These are phyloP conservation scores for Fusarium graminum DNA, from an alignment of 2,329 filamentous ascomycete species.

Conservation along the genomic window DNA sequence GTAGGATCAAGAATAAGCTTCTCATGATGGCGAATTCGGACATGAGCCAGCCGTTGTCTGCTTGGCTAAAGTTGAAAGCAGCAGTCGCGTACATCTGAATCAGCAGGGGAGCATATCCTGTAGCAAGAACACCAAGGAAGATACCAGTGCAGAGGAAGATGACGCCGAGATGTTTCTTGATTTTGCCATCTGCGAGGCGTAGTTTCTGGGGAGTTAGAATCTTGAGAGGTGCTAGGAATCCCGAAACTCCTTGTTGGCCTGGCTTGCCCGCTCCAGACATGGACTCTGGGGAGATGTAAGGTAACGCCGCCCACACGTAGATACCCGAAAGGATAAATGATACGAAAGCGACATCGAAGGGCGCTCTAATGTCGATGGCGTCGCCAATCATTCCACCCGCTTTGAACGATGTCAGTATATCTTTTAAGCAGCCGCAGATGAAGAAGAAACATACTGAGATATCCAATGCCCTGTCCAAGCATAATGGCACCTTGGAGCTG, in stretches of 20 bases:
- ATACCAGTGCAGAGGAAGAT: constrained; percentile 74
- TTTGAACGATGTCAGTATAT: constrained; percentile 38
- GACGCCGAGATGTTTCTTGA: constrained; percentile 70
- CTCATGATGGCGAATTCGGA: constrained; percentile 67
- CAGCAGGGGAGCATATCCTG: constrained; percentile 74
- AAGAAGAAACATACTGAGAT: constrained; percentile 60
- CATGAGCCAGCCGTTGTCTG: constrained; percentile 69
- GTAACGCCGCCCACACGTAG: constrained; percentile 59
- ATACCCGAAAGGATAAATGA: constrained; percentile 64
- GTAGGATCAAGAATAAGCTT: constrained; percentile 66
- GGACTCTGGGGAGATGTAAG: constrained; percentile 63
- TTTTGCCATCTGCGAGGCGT: constrained; percentile 62
- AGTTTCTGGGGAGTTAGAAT: constrained; percentile 71
- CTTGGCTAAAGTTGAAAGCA: constrained; percentile 67
- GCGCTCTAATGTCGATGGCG: constrained; percentile 70
- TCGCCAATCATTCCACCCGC: constrained; percentile 75
- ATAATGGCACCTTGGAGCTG: constrained; percentile 75
- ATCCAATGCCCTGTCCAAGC: constrained; percentile 74
- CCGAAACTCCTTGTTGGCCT: constrained; percentile 55
- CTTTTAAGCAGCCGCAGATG: accelerated
- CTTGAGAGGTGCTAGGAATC: constrained; percentile 73
- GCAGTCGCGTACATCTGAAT: constrained; percentile 71
- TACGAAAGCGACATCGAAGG: constrained; percentile 73
- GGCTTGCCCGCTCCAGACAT: constrained; percentile 52
- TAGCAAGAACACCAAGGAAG: constrained; percentile 76